Conservation (phyloP, 495 filamentous ascomycete genomes). For the Podospora sp. region DNA sequence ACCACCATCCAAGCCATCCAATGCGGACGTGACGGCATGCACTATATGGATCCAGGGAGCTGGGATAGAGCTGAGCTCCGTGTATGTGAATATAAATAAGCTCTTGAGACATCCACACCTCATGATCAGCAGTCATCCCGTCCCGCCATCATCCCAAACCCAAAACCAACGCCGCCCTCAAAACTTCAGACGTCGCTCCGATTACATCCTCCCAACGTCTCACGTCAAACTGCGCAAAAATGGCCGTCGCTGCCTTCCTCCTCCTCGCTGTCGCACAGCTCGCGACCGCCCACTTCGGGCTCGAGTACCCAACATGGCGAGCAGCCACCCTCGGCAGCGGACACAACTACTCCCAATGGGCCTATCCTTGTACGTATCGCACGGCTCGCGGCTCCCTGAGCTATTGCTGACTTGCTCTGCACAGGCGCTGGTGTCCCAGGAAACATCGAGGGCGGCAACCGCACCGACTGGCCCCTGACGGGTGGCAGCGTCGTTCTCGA, state of each 20-base stretch:
- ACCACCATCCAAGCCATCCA: not conserved
- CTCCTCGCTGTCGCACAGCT: slow-evolving; percentile 39
- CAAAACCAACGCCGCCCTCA: not conserved
- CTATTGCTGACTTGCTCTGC: slow-evolving; percentile 21
- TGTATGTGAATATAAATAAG: not conserved
- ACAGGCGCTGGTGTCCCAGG: slow-evolving; percentile 59
- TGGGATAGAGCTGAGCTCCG: not conserved
- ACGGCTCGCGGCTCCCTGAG: slow-evolving; percentile 10
- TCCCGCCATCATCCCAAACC: not conserved
- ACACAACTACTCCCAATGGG: slow-evolving; percentile 54
- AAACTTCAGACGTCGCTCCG: not conserved
- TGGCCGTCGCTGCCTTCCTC: slow-evolving; percentile 36
- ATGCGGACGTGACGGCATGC: not conserved
- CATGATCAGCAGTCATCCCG: not conserved
- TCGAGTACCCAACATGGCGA: slow-evolving; percentile 62
- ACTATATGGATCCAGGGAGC: not conserved
- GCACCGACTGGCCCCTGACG: slow-evolving; percentile 62
- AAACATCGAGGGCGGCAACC: slow-evolving; percentile 47
- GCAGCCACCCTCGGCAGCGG: slow-evolving; percentile 48
- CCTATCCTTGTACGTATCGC: slow-evolving; percentile 57
- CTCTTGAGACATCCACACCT: not conserved
- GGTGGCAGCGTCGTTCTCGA: slow-evolving; percentile 58
- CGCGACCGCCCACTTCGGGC: slow-evolving; percentile 58
- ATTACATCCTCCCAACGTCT: not conserved
- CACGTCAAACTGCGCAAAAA: slow-evolving; percentile 26